Conservation (phyloP, 2,329 filamentous ascomycete species). For the Ceratocystiopsis brevicomis region DNA sequence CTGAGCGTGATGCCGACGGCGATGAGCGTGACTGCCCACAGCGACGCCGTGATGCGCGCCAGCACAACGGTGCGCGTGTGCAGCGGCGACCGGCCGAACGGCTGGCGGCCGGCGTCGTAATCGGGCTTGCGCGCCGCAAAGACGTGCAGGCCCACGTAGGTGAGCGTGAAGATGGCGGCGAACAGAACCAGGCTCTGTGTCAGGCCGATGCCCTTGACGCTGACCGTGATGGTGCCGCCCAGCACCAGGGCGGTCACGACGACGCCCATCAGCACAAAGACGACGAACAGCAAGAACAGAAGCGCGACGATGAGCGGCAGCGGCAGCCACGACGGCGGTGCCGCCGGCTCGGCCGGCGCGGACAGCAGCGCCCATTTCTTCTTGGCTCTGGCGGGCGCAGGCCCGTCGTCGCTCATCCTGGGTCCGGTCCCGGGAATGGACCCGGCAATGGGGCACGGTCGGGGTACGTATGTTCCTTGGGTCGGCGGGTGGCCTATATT, state of each 20-base stretch:
- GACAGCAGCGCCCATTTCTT: too few relatives aligned
- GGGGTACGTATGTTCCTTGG: too few relatives aligned
- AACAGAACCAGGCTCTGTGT: slow-evolving; percentile 12
- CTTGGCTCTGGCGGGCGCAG: too few relatives aligned
- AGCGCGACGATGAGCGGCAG: slow-evolving; percentile 6
- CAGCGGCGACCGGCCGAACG: slow-evolving; percentile 13
- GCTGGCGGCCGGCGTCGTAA: slow-evolving; percentile 9
- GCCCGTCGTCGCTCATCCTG: too few relatives aligned
- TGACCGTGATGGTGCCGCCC: slow-evolving; percentile 7
- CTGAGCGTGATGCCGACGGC: slow-evolving; percentile 12
- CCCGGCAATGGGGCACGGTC: too few relatives aligned
- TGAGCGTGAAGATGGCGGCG: slow-evolving; percentile 12
- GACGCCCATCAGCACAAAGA: slow-evolving; percentile 8
- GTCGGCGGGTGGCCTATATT: too few relatives aligned
- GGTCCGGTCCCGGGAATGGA: too few relatives aligned
- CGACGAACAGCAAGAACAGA: slow-evolving; percentile 4
- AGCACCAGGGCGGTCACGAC: slow-evolving; percentile 11
- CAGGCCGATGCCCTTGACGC: slow-evolving; percentile 8
- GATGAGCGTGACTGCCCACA: slow-evolving; percentile 14
- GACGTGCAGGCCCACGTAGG: slow-evolving; percentile 16
- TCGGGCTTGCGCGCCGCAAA: slow-evolving; percentile 12
- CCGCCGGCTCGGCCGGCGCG: too few relatives aligned
- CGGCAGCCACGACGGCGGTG: slow-evolving; percentile 6
- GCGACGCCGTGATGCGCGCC: slow-evolving; percentile 11
- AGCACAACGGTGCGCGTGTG: slow-evolving; percentile 15